A percentile compares a stretch with the other conserved stretches of the same genome.
phyloP scores from a whole-genome alignment of 1,139 yeast species.

The Scheffersomyces illinoinensis region DNA sequence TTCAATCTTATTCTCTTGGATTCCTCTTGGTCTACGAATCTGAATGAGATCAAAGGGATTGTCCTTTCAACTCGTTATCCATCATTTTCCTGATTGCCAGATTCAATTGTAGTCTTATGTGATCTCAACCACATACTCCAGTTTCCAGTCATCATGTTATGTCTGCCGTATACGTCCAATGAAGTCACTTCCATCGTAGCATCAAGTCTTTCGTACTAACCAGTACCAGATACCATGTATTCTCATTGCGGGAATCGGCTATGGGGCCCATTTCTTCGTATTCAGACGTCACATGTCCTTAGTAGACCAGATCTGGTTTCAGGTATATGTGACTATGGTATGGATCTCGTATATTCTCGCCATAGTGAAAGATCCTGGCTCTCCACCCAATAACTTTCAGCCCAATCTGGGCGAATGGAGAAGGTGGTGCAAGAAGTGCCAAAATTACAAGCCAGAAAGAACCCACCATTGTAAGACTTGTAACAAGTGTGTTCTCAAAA shows the following conservation, averaged over 20 bases:
- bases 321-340: constrained; percentile 51
- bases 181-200: not conserved
- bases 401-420: constrained; percentile 48
- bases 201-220: constrained; percentile 4
- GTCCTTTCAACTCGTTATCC: not conserved
- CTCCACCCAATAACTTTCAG: constrained; percentile 45
- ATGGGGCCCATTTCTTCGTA: constrained; percentile 62
- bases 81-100: too few relatives aligned
- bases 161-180: not conserved
- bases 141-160: not conserved
- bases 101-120: too few relatives aligned
- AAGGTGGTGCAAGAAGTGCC: constrained; percentile 68
- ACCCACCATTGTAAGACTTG: constrained; percentile 77
- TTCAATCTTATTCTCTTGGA: not conserved
- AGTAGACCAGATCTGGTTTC: constrained; percentile 47
- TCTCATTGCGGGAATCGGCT: constrained; percentile 63
- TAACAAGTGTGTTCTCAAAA: constrained; percentile 61
- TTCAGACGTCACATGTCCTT: constrained; percentile 44
- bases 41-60: too few relatives aligned
- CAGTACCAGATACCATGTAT: constrained; percentile 59
- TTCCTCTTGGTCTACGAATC: not conserved
- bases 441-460: constrained; percentile 69
- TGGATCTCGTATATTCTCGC: constrained; percentile 76
- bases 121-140: too few relatives aligned
- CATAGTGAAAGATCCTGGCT: constrained; percentile 57